Evolutionary conservation across 2,329 filamentous ascomycete species (phyloP), one percentile per base, ranked within the genome.

Genomic region (Colletotrichum sp.): DNA sequence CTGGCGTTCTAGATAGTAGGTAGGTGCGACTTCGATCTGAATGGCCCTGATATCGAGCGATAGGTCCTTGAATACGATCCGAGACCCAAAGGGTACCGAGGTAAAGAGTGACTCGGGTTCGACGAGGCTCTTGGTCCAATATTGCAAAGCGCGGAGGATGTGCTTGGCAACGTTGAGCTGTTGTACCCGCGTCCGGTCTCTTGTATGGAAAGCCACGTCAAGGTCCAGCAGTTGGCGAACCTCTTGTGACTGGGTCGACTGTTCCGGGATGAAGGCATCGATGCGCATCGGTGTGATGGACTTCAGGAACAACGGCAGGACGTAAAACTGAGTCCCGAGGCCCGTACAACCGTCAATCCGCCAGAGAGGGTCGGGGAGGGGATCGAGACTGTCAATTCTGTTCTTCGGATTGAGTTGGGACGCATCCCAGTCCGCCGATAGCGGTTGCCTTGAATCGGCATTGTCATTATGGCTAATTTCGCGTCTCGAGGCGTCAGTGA

Each of bases 361-460:
- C 91, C 91, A 93, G 9, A 90, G 81, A 3, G 90, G 86, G 1
- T 83, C 78, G 16, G 78, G 66, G 3, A 86, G 86, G 9, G 84
- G 81, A 4, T 85, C 86, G 18, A 93, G 86, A 77, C 89, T 91
- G 80, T 92, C 87, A 80, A 92, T 89, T 74, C 91, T 87, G 79
- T 92, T 92, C 81, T 90, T 91, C 9, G 91, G 91, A 77, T 93
- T 93, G 57, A 92, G 84, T 55, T 85, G 82, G 7, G 90, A 92
- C 4, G 81, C 76, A 14, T 82, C 80, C 91, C 91, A 92, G 16
- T 78, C 66, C 34, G 61, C 64, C 21, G 70, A 28, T 16, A 21
- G 57, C 14, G 48, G 72, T 70, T 68, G 39, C 9, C 34, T 10
- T 64, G 64, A 16, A 28, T 55, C 36, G 64, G 36, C 57, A 52